Conservation (phyloP, 495 filamentous ascomycete genomes). For the Glonium stellatum region DNA sequence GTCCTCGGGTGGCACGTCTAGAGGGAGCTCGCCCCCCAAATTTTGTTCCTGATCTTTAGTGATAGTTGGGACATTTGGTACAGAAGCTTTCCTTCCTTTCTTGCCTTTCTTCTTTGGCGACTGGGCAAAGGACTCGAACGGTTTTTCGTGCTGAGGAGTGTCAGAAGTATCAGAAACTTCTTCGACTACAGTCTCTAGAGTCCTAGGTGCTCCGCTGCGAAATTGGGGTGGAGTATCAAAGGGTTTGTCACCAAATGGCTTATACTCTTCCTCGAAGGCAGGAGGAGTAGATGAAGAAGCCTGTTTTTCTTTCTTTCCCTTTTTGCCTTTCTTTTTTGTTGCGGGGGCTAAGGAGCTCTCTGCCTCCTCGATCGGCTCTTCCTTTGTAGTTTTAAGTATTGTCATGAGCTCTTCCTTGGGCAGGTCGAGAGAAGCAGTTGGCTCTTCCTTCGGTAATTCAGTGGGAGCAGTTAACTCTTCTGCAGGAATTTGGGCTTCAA, state of each 20-base stretch:
- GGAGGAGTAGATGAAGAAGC: not conserved
- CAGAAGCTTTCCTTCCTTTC: not conserved
- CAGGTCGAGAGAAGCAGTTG: too few relatives aligned
- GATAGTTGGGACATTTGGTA: not conserved
- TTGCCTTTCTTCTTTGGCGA: conserved; percentile 1
- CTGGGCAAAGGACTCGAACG: not conserved
- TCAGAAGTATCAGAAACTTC: not conserved
- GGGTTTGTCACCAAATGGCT: too few relatives aligned
- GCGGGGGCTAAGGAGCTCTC: not conserved
- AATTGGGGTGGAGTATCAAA: too few relatives aligned
- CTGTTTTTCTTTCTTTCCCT: not conserved
- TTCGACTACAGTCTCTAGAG: not conserved
- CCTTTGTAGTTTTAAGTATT: not conserved
- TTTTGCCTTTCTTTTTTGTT: conserved; percentile 6
- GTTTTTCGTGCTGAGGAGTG: not conserved
- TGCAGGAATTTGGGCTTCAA: too few relatives aligned
- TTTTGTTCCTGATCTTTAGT: not conserved
- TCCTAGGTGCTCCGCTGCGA: too few relatives aligned
- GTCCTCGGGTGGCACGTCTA: not conserved
- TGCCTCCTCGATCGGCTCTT: not conserved
- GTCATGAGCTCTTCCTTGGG: too few relatives aligned
- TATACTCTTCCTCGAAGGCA: not conserved
- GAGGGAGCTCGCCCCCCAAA: not conserved
- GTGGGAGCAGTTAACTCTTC: too few relatives aligned
- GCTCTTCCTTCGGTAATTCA: too few relatives aligned